Conservation (phyloP, 441 rosid species). For the Dalechampia spathulata region DNA sequence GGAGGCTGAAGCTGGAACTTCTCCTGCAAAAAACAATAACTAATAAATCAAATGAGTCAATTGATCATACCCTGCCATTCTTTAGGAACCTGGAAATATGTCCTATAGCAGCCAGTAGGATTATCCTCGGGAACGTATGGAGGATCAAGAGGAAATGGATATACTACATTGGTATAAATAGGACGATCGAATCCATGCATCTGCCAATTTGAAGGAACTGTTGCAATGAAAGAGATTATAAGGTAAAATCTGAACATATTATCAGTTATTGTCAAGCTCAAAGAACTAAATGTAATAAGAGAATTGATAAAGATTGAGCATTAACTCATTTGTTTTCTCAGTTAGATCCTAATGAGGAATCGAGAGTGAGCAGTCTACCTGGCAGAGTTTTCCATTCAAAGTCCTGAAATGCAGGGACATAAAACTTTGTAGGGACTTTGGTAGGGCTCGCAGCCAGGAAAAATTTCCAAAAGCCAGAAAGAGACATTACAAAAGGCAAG, state of each 20-base stretch:
- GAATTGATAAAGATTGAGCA: background rate
- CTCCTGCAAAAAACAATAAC: background rate
- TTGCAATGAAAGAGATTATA: conserved; percentile 22
- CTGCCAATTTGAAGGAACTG: conserved; percentile 99
- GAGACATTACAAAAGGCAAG: conserved; percentile 74
- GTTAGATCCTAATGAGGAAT: background rate
- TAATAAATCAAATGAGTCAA: conserved; percentile 9
- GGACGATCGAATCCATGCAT: conserved; percentile 95
- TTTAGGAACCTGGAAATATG: conserved; percentile 69
- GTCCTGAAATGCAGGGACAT: conserved; percentile 53
- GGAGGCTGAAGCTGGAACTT: conserved; percentile 3
- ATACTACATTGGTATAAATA: conserved; percentile 74
- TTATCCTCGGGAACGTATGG: conserved; percentile 74
- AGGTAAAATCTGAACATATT: background rate
- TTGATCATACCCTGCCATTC: conserved; percentile 77
- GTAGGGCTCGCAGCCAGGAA: conserved; percentile 63
- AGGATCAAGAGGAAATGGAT: conserved; percentile 81
- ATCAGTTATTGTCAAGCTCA: background rate
- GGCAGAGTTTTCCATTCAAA: conserved; percentile 74
- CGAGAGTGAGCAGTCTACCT: conserved; percentile 31
- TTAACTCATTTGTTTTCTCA: background rate
- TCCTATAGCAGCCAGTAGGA: conserved; percentile 97
- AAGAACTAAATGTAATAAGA: background rate
- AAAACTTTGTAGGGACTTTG: conserved; percentile 54
- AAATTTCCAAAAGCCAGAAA: conserved; percentile 91